phyloP scores from a whole-genome alignment of 139 green algal species.

The Closterium sp. region DNA sequence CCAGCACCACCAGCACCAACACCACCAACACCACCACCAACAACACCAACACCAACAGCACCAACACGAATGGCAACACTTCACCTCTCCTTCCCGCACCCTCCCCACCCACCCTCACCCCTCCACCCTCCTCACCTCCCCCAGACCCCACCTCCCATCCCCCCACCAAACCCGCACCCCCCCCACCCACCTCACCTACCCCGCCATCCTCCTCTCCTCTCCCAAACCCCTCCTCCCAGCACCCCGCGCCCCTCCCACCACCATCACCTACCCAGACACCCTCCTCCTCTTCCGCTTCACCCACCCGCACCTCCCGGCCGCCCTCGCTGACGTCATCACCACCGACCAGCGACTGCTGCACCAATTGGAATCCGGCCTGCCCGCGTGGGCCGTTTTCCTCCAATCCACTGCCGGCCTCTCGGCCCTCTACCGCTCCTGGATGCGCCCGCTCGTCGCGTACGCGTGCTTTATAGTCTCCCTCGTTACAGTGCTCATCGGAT shows the following conservation, averaged over 20 bases:
- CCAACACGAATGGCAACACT: not conserved
- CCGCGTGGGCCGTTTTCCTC: slow-evolving; percentile 17
- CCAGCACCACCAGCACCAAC: not conserved
- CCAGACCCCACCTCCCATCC: not conserved
- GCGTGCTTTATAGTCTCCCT: slow-evolving; percentile 37
- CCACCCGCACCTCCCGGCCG: slow-evolving; percentile 40
- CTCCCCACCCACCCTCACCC: not conserved
- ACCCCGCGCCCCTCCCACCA: not conserved
- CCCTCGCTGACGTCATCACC: slow-evolving; percentile 35
- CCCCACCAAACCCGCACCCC: not conserved
- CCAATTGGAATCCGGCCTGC: slow-evolving; percentile 34
- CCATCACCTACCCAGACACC: slow-evolving; percentile 61
- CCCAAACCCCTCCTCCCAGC: not conserved
- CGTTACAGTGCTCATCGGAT: slow-evolving; percentile 30
- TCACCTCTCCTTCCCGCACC: not conserved
- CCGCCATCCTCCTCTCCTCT: not conserved
- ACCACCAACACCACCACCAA: not conserved
- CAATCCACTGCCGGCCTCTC: slow-evolving; percentile 17
- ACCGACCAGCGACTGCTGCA: slow-evolving; percentile 28
- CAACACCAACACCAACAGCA: not conserved
- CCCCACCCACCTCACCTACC: not conserved
- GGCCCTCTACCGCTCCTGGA: slow-evolving; percentile 32
- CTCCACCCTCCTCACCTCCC: not conserved
- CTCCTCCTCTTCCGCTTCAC: slow-evolving; percentile 40
- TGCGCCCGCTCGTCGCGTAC: slow-evolving; percentile 13